Percentiles rank a stretch among this genome's conserved stretches.
Evolutionary conservation across 1,139 yeast species (phyloP).

Genomic region (Candida smagusa): DNA sequence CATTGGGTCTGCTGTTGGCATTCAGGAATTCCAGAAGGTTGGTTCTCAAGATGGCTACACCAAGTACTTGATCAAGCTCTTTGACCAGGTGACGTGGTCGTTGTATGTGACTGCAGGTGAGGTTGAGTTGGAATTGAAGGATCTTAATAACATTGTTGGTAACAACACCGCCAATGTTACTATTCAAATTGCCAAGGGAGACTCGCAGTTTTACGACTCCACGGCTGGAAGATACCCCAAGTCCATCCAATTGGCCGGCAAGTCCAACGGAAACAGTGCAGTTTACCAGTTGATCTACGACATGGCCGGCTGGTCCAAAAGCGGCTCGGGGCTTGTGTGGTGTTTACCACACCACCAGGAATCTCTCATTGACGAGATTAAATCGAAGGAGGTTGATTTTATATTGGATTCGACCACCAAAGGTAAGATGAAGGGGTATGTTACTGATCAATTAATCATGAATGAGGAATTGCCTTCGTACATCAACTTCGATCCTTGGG

Average conservation of each 20-base stretch:
- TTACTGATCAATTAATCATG: slow-evolving; percentile 49
- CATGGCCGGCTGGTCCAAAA: slow-evolving; percentile 26
- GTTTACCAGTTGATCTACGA: slow-evolving; percentile 29
- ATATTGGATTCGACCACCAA: slow-evolving; percentile 63
- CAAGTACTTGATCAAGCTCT: slow-evolving; percentile 33
- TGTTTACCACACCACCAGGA: slow-evolving; percentile 70
- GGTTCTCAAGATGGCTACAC: slow-evolving; percentile 15
- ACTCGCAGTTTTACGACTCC: slow-evolving; percentile 44
- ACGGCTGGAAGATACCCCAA: slow-evolving; percentile 45
- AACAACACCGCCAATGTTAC: slow-evolving; percentile 24
- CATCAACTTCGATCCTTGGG: slow-evolving; percentile 59
- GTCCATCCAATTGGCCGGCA: slow-evolving; percentile 24
- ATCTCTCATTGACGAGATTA: slow-evolving; percentile 27
- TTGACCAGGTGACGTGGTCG: slow-evolving; percentile 43
- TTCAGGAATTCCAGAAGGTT: slow-evolving; percentile 39
- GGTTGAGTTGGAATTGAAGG: slow-evolving; percentile 38
- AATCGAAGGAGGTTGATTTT: slow-evolving; percentile 30
- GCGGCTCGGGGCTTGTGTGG: slow-evolving; percentile 39
- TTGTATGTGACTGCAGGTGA: slow-evolving; percentile 33
- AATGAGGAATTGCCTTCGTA: slow-evolving; percentile 42
- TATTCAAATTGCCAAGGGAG: slow-evolving; percentile 48
- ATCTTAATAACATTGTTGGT: slow-evolving; percentile 54
- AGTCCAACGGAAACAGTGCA: slow-evolving; percentile 22
- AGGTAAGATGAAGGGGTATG: slow-evolving; percentile 62
- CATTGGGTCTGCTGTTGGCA: slow-evolving; percentile 62